Conservation (phyloP, 2,329 filamentous ascomycete species). For the Colletotrichum ledebouriae region DNA sequence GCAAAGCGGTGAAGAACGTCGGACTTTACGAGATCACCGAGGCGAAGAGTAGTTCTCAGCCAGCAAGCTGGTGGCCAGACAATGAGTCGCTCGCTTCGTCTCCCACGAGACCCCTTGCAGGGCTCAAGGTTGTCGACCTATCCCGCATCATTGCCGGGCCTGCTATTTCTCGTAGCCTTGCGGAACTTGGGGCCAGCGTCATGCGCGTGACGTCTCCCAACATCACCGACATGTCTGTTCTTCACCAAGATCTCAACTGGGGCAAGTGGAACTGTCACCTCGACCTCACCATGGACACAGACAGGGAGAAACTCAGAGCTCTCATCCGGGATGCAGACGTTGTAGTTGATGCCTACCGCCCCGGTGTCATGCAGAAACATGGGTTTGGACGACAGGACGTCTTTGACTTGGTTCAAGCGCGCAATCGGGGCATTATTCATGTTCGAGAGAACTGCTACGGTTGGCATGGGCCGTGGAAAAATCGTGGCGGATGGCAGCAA, state of each 20-base stretch:
- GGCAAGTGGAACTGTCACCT: conserved; percentile 63
- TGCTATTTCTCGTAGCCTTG: conserved; percentile 56
- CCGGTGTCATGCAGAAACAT: conserved; percentile 60
- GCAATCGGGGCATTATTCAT: conserved; percentile 54
- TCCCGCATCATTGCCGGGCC: conserved; percentile 64
- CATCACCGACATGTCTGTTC: conserved; percentile 54
- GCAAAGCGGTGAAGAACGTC: conserved; percentile 43
- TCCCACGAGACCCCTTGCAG: conserved; percentile 57
- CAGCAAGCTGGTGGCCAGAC: conserved; percentile 58
- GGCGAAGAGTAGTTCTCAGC: conserved; percentile 45
- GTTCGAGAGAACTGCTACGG: conserved; percentile 68
- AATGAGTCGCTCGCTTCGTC: conserved; percentile 46
- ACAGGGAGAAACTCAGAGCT: conserved; percentile 41
- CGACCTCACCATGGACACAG: conserved; percentile 52
- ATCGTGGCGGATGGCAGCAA: conserved; percentile 66
- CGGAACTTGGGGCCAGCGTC: conserved; percentile 61
- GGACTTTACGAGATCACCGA: conserved; percentile 46
- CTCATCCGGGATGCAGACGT: conserved; percentile 64
- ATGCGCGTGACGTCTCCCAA: conserved; percentile 57
- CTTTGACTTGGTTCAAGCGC: conserved; percentile 52
- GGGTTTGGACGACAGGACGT: conserved; percentile 59
- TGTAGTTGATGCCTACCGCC: conserved; percentile 63
- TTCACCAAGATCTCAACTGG: conserved; percentile 62
- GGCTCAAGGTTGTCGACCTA: conserved; percentile 62
- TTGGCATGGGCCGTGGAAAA: conserved; percentile 61